Evolutionary conservation across 345 rosid genomes (phyloP).

Genomic region (Angophora floribunda): DNA sequence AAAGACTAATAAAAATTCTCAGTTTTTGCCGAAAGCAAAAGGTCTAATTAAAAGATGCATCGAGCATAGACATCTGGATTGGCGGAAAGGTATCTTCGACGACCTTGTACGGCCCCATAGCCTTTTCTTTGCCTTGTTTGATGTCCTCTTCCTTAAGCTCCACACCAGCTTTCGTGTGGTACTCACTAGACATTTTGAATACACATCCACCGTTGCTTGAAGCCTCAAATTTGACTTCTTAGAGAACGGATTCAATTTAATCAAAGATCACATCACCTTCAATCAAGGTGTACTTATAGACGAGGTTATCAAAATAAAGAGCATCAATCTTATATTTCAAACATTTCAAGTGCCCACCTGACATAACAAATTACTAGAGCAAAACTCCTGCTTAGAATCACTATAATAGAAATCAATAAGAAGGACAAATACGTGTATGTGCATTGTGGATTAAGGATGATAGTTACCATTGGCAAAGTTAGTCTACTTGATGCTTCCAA

Average conservation of each 20-base stretch:
- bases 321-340: conserved; percentile 1
- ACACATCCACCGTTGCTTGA: background rate
- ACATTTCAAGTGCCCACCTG: background rate
- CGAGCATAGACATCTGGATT: background rate
- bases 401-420: background rate
- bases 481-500: conserved; percentile 14
- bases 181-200: background rate
- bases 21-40: background rate
- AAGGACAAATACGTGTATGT: background rate
- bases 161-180: background rate
- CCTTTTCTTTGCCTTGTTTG: conserved; percentile 1
- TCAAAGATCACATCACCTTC: background rate
- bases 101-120: background rate
- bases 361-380: background rate
- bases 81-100: background rate
- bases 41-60: background rate
- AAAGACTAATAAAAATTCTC: background rate
- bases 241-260: background rate
- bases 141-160: conserved; percentile 3
- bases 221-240: background rate
- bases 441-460: background rate
- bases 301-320: background rate
- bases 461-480: conserved; percentile 5
- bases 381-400: background rate
- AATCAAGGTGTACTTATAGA: background rate